Conservation (phyloP, 495 filamentous ascomycete species). For the Hypoxylon trugodes region DNA sequence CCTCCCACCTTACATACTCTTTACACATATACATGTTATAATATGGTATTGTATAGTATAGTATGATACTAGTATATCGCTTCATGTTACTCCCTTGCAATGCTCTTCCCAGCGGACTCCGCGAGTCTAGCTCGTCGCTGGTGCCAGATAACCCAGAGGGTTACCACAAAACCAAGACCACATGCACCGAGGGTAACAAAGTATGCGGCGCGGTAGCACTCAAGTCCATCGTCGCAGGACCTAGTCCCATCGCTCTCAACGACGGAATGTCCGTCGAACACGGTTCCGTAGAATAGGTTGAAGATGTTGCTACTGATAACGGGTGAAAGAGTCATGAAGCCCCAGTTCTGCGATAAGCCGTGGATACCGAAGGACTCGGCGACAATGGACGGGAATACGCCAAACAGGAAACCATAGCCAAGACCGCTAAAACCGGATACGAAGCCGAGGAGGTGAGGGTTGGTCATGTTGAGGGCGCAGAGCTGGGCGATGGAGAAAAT, state of each 20-base stretch:
- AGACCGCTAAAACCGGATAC: slow-evolving; percentile 87
- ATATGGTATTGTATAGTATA: not conserved
- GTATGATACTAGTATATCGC: slow-evolving; percentile 1
- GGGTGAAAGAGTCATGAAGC: slow-evolving; percentile 88
- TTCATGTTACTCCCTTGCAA: slow-evolving; percentile 22
- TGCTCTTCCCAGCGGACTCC: slow-evolving; percentile 47
- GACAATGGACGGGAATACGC: slow-evolving; percentile 90
- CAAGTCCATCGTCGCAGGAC: slow-evolving; percentile 79
- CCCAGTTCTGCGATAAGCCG: slow-evolving; percentile 93
- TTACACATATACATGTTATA: too few species aligned
- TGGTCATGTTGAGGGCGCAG: slow-evolving; percentile 77
- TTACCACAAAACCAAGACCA: slow-evolving; percentile 70
- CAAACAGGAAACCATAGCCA: slow-evolving; percentile 93
- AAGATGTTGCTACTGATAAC: slow-evolving; percentile 89
- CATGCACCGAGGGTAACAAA: slow-evolving; percentile 82
- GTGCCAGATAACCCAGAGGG: slow-evolving; percentile 79
- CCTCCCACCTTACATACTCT: too few species aligned
- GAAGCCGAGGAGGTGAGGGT: slow-evolving; percentile 78
- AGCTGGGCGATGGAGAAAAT: slow-evolving; percentile 86
- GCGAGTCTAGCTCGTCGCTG: slow-evolving; percentile 53
- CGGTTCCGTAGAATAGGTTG: slow-evolving; percentile 83
- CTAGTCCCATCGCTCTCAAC: slow-evolving; percentile 72
- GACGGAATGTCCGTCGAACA: slow-evolving; percentile 82
- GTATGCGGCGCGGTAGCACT: slow-evolving; percentile 85
- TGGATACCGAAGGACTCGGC: slow-evolving; percentile 90